Evolutionary conservation across 1,284 basidiomycete genomes (phyloP).

Genomic region (Naganishia albida): DNA sequence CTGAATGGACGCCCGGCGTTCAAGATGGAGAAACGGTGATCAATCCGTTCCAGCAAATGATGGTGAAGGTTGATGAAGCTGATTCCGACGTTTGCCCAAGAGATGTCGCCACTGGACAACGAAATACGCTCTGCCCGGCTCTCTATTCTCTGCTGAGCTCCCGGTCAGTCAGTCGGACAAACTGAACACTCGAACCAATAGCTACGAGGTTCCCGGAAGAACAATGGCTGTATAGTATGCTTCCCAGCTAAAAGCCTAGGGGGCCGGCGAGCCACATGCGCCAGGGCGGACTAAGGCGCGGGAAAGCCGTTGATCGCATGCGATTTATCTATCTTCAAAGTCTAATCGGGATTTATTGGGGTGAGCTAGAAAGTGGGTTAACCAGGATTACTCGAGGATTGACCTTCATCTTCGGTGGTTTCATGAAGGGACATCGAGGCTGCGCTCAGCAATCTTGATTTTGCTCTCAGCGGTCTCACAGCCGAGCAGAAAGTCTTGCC

Average conservation of each 20-base stretch:
- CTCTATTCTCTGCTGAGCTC: neutral
- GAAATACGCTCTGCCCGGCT: too few relatives aligned
- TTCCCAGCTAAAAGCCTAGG: neutral
- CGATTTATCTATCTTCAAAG: constrained; percentile 14
- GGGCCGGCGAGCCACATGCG: constrained; percentile 2
- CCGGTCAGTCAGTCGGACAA: neutral
- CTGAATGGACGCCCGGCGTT: neutral
- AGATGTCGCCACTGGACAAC: neutral
- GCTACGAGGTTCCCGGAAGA: neutral
- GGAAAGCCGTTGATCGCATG: neutral
- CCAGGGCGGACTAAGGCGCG: constrained; percentile 1
- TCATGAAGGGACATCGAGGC: too few relatives aligned
- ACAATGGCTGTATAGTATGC: constrained; percentile 10
- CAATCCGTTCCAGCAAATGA: constrained; percentile 2
- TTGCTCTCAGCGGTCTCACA: too few relatives aligned
- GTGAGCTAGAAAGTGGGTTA: constrained; percentile 16
- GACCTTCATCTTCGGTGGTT: too few relatives aligned
- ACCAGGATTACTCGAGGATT: neutral
- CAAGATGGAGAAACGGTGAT: too few relatives aligned
- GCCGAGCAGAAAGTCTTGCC: too few relatives aligned
- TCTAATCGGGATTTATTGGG: constrained; percentile 8
- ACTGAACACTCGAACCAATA: neutral
- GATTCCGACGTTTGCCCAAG: neutral
- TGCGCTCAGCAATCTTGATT: too few relatives aligned
- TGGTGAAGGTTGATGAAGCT: neutral